These are phyloP conservation scores for Solanum raphanifolium DNA, from an alignment of 257 asterid genomes.

Conservation along the genomic window DNA sequence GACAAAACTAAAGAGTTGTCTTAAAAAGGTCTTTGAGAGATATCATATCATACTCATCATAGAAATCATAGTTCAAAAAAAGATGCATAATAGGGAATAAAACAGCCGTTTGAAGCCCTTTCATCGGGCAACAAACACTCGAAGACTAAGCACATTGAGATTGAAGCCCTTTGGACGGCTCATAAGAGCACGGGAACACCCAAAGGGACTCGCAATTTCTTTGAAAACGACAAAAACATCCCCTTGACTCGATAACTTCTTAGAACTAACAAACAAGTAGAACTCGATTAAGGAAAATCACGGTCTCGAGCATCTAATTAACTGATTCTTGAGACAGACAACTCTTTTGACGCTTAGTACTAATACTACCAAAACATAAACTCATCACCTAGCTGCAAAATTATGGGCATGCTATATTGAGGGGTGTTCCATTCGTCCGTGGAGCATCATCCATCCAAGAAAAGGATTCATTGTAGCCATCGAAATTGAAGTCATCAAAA, in stretches of 20 bases:
- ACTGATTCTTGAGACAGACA: conserved; percentile 3
- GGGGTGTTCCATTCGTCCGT: conserved; percentile 36
- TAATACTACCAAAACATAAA: neutral
- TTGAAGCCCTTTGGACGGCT: conserved; percentile 44
- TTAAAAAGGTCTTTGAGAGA: neutral
- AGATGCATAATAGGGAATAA: neutral
- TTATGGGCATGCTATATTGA: conserved; percentile 71
- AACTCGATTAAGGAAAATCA: conserved; percentile 8
- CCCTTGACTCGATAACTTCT: conserved; percentile 4
- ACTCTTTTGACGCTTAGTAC: conserved; percentile 8
- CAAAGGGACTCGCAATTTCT: conserved; percentile 12
- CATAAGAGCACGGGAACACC: conserved; percentile 61
- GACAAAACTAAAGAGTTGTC: neutral
- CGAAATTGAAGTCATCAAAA: conserved; percentile 49
- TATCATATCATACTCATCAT: neutral
- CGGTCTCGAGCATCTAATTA: conserved; percentile 13
- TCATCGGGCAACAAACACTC: neutral
- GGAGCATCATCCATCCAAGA: conserved; percentile 54
- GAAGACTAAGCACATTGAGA: neutral
- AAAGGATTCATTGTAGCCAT: conserved; percentile 33
- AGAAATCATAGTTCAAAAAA: neutral
- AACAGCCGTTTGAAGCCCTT: neutral
- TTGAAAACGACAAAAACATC: neutral
- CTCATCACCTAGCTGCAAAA: conserved; percentile 44
- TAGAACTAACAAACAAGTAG: neutral